Conservation (phyloP, 2,329 filamentous ascomycete species). For the Gyromitra esculenta region DNA sequence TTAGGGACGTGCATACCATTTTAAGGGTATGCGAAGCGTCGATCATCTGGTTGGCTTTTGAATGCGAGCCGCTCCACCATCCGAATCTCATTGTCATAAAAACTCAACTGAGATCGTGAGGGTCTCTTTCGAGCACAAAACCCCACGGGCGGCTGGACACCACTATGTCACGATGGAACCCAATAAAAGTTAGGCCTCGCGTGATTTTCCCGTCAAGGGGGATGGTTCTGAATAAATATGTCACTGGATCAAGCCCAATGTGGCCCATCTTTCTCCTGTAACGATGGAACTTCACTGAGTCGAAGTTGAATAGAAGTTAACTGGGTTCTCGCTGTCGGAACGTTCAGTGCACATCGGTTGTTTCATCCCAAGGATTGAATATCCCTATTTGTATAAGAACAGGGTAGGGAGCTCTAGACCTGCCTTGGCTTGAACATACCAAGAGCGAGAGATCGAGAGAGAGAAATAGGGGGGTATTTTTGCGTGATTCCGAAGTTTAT, state of each 20-base stretch:
- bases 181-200: neutral
- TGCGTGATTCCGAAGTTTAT: neutral
- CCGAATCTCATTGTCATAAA: conserved; percentile 31
- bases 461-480: conserved; percentile 3
- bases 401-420: neutral
- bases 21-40: conserved; percentile 9
- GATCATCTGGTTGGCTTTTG: conserved; percentile 18
- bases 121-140: conserved; percentile 13
- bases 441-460: neutral
- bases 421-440: neutral
- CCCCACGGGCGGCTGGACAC: conserved; percentile 25
- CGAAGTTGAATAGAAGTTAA: neutral
- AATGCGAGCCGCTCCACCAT: conserved; percentile 1
- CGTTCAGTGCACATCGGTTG: neutral
- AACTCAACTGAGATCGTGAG: conserved; percentile 19
- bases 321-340: neutral
- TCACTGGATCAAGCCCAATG: neutral
- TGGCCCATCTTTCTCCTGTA: neutral
- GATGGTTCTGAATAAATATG: neutral
- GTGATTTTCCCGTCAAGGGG: conserved; percentile 1
- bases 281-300: neutral
- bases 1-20: neutral
- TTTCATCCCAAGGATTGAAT: neutral
- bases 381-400: conserved; percentile 6
- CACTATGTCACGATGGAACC: neutral